Conservation (phyloP, 2,329 filamentous ascomycete genomes). For the Phoma sp. region DNA sequence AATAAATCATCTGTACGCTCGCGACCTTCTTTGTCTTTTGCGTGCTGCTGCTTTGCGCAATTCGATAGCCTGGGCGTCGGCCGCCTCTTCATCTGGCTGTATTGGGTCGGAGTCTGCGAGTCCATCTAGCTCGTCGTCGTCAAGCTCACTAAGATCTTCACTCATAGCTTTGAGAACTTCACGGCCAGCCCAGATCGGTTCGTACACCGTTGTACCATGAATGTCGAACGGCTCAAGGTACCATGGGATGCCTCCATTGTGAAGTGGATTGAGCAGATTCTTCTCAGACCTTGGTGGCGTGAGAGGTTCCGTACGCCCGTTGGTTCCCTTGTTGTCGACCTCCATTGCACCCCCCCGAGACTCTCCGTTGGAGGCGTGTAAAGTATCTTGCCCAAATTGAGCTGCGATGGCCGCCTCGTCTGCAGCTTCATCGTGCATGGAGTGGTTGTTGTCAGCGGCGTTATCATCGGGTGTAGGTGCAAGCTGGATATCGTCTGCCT, state of each 20-base stretch:
- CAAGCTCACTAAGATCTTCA: conserved; percentile 89
- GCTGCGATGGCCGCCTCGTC: conserved; percentile 48
- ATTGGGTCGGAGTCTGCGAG: conserved; percentile 46
- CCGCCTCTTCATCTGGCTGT: conserved; percentile 32
- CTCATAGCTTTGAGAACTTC: conserved; percentile 77
- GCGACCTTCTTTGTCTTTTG: conserved; percentile 42
- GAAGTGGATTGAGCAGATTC: conserved; percentile 56
- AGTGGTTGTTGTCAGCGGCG: conserved; percentile 35
- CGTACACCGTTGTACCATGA: conserved; percentile 78
- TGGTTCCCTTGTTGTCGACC: conserved; percentile 25
- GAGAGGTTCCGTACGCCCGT: conserved; percentile 57
- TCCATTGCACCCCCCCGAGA: conserved; percentile 28
- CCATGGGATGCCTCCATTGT: conserved; percentile 80
- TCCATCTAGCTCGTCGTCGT: conserved; percentile 86
- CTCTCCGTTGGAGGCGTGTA: conserved; percentile 29
- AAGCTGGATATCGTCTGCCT: conserved; percentile 34
- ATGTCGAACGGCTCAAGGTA: conserved; percentile 84
- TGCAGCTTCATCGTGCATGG: conserved; percentile 40
- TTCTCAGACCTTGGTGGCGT: conserved; percentile 69
- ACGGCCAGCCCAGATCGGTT: conserved; percentile 74
- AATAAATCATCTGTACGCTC: conserved; percentile 29
- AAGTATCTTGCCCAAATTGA: conserved; percentile 41
- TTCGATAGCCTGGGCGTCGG: conserved; percentile 33
- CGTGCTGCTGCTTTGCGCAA: conserved; percentile 38
- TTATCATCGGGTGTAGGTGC: conserved; percentile 49